Conservation (phyloP, 2,329 filamentous ascomycete genomes). For the Sclerotinia trifoliorum region DNA sequence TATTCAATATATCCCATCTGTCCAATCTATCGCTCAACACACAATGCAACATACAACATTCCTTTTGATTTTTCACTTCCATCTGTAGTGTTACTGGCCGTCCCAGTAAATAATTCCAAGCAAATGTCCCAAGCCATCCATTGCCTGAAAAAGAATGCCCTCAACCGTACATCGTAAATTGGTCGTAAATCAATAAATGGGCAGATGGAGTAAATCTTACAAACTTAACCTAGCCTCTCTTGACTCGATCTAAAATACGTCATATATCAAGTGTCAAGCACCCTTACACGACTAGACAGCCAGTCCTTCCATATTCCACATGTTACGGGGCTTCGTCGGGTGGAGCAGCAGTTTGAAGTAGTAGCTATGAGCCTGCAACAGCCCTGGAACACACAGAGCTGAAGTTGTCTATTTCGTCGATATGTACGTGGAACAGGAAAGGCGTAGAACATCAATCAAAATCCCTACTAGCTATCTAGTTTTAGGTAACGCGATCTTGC, state of each 20-base stretch:
- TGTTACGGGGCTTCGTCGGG: background rate
- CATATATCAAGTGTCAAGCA: background rate
- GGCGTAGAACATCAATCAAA: background rate
- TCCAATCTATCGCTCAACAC: background rate
- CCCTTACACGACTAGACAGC: background rate
- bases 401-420: background rate
- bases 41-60: background rate
- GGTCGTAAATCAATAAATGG: too few species aligned
- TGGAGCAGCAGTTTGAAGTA: background rate
- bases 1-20: background rate
- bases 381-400: background rate
- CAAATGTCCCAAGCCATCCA: background rate
- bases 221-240: background rate
- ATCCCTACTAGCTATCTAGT: background rate
- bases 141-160: background rate
- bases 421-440: background rate
- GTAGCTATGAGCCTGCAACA: too few species aligned
- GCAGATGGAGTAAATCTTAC: too few species aligned
- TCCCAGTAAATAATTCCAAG: background rate
- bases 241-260: conserved; percentile 9
- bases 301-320: background rate
- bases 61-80: background rate
- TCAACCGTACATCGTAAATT: background rate
- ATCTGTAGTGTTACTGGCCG: background rate
- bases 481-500: conserved; percentile 7